Base-by-base conservation (phyloP, 169 alveolate species). In the Plasmodium vivax region DNA sequence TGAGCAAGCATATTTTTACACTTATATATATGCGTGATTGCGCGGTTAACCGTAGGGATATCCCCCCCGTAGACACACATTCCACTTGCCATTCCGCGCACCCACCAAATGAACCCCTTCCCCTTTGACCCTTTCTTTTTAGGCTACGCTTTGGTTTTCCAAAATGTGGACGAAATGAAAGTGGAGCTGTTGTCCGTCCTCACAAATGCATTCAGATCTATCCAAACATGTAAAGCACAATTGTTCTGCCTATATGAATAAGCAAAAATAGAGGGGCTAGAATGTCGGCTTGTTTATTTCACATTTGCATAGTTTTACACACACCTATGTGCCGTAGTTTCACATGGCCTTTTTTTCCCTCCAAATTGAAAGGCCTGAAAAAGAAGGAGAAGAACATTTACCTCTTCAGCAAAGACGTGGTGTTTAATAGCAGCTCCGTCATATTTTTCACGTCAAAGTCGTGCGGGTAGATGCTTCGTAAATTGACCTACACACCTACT, bases 101-200 rank as follows among this genome's bases (percentile, higher is more conserved):
- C 14, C 0, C n/a, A 68, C 77, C 77, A 68, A 68, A 47, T 82
- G 19, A 77, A 54, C 54, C 47, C 75, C 30, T 45, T n/a, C 81
- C 81, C 19, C 19, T 87, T 30, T 47, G 14, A 8, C 19, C 62
- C 7, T 80, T 62, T 80, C n/a, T 90, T 80, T 32, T 90, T 45
- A 90, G 94, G 94, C 34, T 80, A 90, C 54, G 90, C 94, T n/a
- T 58, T 90, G 83, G 75, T 90, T 19, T 58, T 90, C 9, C 82
- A 90, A 90, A 90, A 90, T 45, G 83, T 90, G 34, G 90, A 80
- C 45, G 79, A 90, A 62, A 41, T 90, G 51, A 90, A 80, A 41
- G 83, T 90, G 23, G 94, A 90, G 10, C 51, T 68, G 27, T 36
- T 90, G 41, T 90, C 94, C 32, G 91, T 90, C 51, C 58, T 90